A percentile compares a stretch with the other conserved stretches of the same genome.
Conservation (phyloP, 805 yeast species). For the Clavispora phyllophila region DNA sequence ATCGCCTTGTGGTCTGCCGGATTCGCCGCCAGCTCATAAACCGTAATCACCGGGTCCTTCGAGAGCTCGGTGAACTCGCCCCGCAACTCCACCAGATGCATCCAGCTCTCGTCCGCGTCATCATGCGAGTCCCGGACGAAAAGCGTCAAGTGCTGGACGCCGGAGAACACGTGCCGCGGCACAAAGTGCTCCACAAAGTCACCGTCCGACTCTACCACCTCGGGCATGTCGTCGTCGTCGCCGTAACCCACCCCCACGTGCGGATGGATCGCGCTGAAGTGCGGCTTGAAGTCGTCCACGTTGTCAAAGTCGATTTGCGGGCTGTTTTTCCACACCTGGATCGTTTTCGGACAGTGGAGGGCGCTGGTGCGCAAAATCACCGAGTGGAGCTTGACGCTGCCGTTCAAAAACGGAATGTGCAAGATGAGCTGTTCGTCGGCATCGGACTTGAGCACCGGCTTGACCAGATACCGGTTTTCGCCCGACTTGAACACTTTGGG, state of each 20-base stretch:
- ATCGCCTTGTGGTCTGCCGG: slow-evolving; percentile 72
- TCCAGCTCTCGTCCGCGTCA: slow-evolving; percentile 44
- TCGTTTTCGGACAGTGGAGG: slow-evolving; percentile 59
- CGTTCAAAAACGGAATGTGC: slow-evolving; percentile 70
- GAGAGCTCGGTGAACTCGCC: slow-evolving; percentile 59
- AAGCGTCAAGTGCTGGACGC: slow-evolving; percentile 60
- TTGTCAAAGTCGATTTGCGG: slow-evolving; percentile 69
- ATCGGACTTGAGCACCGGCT: slow-evolving; percentile 55
- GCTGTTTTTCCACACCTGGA: slow-evolving; percentile 71
- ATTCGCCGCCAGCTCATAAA: slow-evolving; percentile 89
- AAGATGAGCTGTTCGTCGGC: slow-evolving; percentile 77
- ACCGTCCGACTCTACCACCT: slow-evolving; percentile 25
- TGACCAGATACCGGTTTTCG: slow-evolving; percentile 45
- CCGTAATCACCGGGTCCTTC: slow-evolving; percentile 66
- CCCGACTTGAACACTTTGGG: slow-evolving; percentile 49
- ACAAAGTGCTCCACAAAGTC: slow-evolving; percentile 77
- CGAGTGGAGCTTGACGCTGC: slow-evolving; percentile 68
- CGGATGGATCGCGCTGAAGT: slow-evolving; percentile 59
- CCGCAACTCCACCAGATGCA: slow-evolving; percentile 72
- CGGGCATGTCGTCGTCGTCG: slow-evolving; percentile 33
- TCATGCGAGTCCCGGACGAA: slow-evolving; percentile 55
- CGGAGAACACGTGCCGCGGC: slow-evolving; percentile 71
- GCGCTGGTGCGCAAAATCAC: slow-evolving; percentile 64
- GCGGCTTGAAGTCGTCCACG: slow-evolving; percentile 44
- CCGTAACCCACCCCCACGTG: slow-evolving; percentile 45